These are phyloP conservation scores for Globisporangium okanoganense DNA, from an alignment of 352 stramenopile species.

Conservation along the genomic window DNA sequence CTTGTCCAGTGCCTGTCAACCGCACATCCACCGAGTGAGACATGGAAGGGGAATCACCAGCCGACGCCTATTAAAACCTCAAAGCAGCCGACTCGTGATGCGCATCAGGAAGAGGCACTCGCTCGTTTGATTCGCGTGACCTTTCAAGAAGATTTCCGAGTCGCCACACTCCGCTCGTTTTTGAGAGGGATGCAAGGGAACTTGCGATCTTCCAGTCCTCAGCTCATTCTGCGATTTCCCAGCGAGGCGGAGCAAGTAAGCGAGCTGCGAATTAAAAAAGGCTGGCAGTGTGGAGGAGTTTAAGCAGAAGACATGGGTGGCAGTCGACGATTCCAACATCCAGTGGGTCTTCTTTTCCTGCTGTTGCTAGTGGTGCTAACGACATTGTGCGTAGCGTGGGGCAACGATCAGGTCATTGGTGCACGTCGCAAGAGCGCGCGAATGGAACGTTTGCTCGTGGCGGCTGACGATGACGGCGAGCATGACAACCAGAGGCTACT, in stretches of 20 bases:
- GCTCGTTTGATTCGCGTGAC: not conserved
- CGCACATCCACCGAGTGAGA: no score
- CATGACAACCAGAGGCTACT: not conserved
- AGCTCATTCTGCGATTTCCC: not conserved
- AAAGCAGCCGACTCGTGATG: no score
- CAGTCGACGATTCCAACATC: not conserved
- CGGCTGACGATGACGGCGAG: not conserved
- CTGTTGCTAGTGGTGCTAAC: not conserved
- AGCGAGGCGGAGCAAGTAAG: not conserved
- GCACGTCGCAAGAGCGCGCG: not conserved
- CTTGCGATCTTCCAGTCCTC: no score
- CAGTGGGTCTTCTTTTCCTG: not conserved
- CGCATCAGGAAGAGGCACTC: not conserved
- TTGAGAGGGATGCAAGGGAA: no score
- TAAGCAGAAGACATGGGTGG: not conserved
- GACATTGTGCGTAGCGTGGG: not conserved
- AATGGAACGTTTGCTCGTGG: not conserved
- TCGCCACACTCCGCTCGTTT: no score
- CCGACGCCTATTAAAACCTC: no score
- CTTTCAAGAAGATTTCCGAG: no score
- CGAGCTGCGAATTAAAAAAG: not conserved
- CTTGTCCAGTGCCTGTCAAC: no score
- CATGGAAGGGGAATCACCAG: no score
- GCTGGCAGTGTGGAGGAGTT: not conserved
- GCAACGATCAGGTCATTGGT: not conserved